Conservation (phyloP, 306 rosid species). For the Vicia villosa region DNA sequence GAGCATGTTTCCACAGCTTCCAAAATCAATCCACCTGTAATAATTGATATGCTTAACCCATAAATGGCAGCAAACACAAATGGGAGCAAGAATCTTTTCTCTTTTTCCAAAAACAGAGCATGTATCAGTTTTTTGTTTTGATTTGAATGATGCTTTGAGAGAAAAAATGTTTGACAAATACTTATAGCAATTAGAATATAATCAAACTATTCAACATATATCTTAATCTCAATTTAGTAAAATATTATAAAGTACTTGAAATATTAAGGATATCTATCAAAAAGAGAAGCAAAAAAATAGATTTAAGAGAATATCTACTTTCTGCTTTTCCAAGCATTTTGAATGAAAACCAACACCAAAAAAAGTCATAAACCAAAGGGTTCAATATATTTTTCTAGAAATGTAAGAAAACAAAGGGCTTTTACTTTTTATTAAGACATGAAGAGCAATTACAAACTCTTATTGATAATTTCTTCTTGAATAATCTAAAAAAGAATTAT, state of each 20-base stretch:
- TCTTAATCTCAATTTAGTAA: background rate
- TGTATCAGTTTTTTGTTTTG: background rate
- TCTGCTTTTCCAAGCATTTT: constrained; percentile 4
- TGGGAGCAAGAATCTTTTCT: constrained; percentile 14
- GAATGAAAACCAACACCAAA: constrained; percentile 25
- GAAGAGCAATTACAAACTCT: no score
- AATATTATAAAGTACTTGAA: background rate
- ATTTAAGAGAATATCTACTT: background rate
- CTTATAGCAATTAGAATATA: constrained; percentile 26
- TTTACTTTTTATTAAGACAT: no score
- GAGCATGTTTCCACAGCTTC: no score
- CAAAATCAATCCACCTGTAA: no score
- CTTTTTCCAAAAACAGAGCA: background rate
- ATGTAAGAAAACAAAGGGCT: no score
- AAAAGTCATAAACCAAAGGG: constrained; percentile 4
- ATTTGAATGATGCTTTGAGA: constrained; percentile 13
- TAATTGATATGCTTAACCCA: no score
- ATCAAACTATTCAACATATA: background rate
- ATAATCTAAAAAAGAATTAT: background rate
- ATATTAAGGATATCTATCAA: background rate
- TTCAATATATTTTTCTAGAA: no score
- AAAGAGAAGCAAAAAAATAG: no score
- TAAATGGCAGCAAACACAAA: constrained; percentile 6
- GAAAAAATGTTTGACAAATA: constrained; percentile 8
- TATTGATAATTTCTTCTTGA: no score